Conservation (phyloP, 805 yeast genomes). For the Candida multigemmis region DNA sequence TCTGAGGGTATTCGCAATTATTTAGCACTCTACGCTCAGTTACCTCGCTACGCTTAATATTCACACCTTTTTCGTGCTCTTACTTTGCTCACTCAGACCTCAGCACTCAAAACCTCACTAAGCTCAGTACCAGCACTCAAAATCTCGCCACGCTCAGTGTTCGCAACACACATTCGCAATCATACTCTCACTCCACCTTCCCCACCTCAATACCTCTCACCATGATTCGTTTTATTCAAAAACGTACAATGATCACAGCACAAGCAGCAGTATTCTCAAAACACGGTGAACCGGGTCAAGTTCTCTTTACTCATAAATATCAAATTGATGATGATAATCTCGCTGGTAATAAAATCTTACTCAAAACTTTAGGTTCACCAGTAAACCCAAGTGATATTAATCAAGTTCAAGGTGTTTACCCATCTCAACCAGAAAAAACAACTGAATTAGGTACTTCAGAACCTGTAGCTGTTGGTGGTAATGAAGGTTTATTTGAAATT, state of each 20-base stretch:
- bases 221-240: too few relatives aligned
- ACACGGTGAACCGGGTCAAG: conserved; percentile 61
- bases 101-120: too few relatives aligned
- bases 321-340: conserved; percentile 39
- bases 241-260: conserved; percentile 37
- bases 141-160: too few relatives aligned
- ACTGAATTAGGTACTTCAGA: conserved; percentile 42
- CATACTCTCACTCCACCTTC: too few relatives aligned
- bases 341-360: conserved; percentile 20
- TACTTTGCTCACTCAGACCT: too few relatives aligned
- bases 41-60: too few relatives aligned
- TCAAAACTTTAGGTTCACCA: conserved; percentile 31
- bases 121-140: too few relatives aligned
- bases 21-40: too few relatives aligned
- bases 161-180: too few relatives aligned
- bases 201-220: too few relatives aligned
- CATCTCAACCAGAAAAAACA: conserved; percentile 39
- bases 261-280: conserved; percentile 59
- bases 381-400: conserved; percentile 37
- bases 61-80: too few relatives aligned
- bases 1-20: too few relatives aligned
- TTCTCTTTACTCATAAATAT: conserved; percentile 42
- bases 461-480: conserved; percentile 83
- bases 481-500: conserved; percentile 89
- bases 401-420: conserved; percentile 39